These are phyloP conservation scores for Elaphomyces granulatus DNA, from an alignment of 495 filamentous ascomycete genomes.

Conservation along the genomic window DNA sequence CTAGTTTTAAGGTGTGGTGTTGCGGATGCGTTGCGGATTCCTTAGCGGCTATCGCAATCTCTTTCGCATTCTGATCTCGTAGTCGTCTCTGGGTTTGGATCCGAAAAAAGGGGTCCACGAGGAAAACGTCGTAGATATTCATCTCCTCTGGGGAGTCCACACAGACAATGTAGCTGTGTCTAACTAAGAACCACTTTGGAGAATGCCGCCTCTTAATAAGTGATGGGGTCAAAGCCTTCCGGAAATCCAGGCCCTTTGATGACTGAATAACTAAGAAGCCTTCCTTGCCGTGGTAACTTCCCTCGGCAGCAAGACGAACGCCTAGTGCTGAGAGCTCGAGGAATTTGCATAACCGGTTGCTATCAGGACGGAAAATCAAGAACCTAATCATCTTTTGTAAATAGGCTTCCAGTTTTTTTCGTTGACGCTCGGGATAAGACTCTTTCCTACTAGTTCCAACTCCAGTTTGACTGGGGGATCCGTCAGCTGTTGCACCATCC, in stretches of 20 bases:
- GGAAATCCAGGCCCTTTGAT: conserved; percentile 79
- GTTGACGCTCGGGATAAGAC: conserved; percentile 52
- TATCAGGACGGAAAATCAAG: conserved; percentile 91
- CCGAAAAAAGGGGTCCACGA: conserved; percentile 74
- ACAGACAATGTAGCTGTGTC: conserved; percentile 93
- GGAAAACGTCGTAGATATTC: conserved; percentile 97
- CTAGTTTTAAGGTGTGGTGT: conserved; percentile 70
- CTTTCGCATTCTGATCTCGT: conserved; percentile 49
- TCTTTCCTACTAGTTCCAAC: conserved; percentile 23
- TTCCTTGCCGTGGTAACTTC: conserved; percentile 95
- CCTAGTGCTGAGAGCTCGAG: conserved; percentile 89
- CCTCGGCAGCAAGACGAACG: conserved; percentile 88
- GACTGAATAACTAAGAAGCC: conserved; percentile 85
- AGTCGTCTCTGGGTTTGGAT: conserved; percentile 54
- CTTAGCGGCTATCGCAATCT: conserved; percentile 45
- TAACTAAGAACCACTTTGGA: conserved; percentile 96
- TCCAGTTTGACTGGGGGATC: conserved; percentile 13
- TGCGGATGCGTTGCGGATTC: conserved; percentile 51
- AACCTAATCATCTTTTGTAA: conserved; percentile 88
- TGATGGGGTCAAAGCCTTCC: conserved; percentile 59
- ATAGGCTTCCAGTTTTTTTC: conserved; percentile 79
- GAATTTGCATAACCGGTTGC: conserved; percentile 92
- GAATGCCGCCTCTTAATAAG: conserved; percentile 66
- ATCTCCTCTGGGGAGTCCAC: conserved; percentile 96
- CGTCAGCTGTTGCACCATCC: conserved; percentile 29